Evolutionary conservation across 2,329 filamentous ascomycete genomes (phyloP).

Genomic region (Beauveria rudraprayagi): DNA sequence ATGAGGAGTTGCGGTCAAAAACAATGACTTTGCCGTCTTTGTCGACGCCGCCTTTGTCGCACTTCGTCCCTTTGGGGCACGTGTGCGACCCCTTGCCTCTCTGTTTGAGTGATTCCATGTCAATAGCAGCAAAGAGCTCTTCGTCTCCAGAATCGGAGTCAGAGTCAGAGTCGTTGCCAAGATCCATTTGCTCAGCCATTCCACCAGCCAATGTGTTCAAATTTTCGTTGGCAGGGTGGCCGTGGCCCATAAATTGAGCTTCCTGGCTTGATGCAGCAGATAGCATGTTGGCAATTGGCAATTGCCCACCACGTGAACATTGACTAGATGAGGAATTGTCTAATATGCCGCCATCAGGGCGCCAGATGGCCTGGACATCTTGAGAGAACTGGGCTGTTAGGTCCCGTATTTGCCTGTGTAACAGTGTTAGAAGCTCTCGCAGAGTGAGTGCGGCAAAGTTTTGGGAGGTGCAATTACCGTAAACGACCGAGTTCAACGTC

Average conservation of each 20-base stretch:
- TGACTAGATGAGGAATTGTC: neutral
- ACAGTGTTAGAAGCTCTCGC: neutral
- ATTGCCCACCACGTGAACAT: neutral
- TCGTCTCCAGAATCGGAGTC: slow-evolving; percentile 27
- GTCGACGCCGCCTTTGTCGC: slow-evolving; percentile 34
- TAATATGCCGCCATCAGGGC: slow-evolving; percentile 11
- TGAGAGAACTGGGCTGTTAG: slow-evolving; percentile 26
- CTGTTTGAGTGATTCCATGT: slow-evolving; percentile 32
- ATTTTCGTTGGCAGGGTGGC: neutral
- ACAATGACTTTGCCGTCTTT: slow-evolving; percentile 29
- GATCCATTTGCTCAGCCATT: neutral
- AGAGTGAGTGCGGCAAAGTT: neutral
- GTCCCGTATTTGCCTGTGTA: slow-evolving; percentile 26
- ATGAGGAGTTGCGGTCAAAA: slow-evolving; percentile 35
- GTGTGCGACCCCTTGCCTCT: slow-evolving; percentile 31
- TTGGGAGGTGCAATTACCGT: slow-evolving; percentile 20
- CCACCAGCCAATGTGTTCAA: neutral
- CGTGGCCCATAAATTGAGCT: neutral
- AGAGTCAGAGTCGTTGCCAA: slow-evolving; percentile 17
- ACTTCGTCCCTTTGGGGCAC: slow-evolving; percentile 28
- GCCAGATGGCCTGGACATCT: slow-evolving; percentile 27
- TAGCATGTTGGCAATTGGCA: neutral
- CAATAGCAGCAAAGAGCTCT: slow-evolving; percentile 26
- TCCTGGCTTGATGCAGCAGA: neutral
- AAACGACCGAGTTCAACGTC: slow-evolving; percentile 27